A percentile compares a stretch with the other conserved stretches of the same genome.
These are phyloP conservation scores for Kluyveromyces siamensis DNA, from an alignment of 805 yeast genomes.

Conservation along the genomic window DNA sequence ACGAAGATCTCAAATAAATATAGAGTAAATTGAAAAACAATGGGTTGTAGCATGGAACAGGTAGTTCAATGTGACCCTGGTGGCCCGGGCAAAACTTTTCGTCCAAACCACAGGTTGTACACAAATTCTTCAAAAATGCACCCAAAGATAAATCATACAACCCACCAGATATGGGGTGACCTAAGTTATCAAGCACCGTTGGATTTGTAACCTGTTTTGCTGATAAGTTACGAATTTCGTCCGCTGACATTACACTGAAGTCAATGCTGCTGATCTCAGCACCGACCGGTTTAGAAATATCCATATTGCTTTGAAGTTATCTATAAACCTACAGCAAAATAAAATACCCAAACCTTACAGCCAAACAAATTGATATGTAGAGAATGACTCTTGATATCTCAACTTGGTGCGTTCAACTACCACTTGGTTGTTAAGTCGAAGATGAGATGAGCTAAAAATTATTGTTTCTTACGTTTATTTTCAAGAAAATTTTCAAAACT, in stretches of 20 bases:
- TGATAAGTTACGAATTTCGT: slow-evolving; percentile 76
- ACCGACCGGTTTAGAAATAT: slow-evolving; percentile 93
- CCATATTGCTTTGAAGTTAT: slow-evolving; percentile 43
- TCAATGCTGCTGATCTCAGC: slow-evolving; percentile 89
- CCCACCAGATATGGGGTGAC: slow-evolving; percentile 93
- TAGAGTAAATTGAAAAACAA: slow-evolving; percentile 87
- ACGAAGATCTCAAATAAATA: slow-evolving; percentile 70
- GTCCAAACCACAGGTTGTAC: slow-evolving; percentile 94
- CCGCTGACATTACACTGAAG: slow-evolving; percentile 73
- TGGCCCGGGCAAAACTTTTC: slow-evolving; percentile 96
- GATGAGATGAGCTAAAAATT: neutral
- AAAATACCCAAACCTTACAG: too few relatives aligned
- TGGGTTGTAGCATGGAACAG: slow-evolving; percentile 93
- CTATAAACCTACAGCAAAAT: neutral
- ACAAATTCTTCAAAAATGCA: slow-evolving; percentile 78
- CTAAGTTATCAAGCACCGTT: slow-evolving; percentile 88
- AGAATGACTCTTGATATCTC: neutral
- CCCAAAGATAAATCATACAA: slow-evolving; percentile 92
- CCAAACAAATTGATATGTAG: neutral
- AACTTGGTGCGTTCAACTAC: too few relatives aligned
- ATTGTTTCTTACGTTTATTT: neutral
- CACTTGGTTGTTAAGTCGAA: neutral
- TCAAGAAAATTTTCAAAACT: neutral
- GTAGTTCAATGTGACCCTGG: slow-evolving; percentile 95
- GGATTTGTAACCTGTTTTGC: slow-evolving; percentile 96